Evolutionary conservation across 192 early-diverging fungal species (phyloP).

Genomic region (Backusella mclennaniae): DNA sequence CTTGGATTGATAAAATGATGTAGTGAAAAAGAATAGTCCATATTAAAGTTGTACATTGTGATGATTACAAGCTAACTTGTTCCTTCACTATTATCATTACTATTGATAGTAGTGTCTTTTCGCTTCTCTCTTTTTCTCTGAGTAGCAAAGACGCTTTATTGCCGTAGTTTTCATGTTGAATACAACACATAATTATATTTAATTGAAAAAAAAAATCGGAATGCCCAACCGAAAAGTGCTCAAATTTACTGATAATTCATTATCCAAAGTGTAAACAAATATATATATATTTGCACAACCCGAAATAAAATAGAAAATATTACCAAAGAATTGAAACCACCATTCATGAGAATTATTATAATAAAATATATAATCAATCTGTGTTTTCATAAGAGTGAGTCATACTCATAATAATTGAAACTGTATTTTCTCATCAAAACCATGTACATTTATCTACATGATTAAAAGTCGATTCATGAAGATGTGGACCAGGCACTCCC

Average conservation of each 20-base stretch:
- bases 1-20: too few relatives aligned
- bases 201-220: background rate
- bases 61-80: too few relatives aligned
- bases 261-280: background rate
- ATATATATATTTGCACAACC: background rate
- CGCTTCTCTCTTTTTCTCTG: background rate
- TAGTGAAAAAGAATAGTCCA: too few relatives aligned
- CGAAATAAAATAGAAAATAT: background rate
- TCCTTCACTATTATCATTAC: too few relatives aligned
- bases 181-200: background rate
- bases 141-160: background rate
- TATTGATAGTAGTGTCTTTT: too few relatives aligned
- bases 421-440: too few relatives aligned
- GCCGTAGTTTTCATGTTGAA: background rate
- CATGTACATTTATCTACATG: too few relatives aligned
- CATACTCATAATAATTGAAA: too few relatives aligned
- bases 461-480: too few relatives aligned
- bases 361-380: background rate
- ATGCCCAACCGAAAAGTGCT: background rate
- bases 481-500: too few relatives aligned
- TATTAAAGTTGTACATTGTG: too few relatives aligned
- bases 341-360: background rate
- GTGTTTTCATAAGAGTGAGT: too few relatives aligned
- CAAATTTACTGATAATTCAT: background rate
- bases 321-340: background rate